Conservation (phyloP, 805 yeast genomes). For the Suhomyces vadensis region DNA sequence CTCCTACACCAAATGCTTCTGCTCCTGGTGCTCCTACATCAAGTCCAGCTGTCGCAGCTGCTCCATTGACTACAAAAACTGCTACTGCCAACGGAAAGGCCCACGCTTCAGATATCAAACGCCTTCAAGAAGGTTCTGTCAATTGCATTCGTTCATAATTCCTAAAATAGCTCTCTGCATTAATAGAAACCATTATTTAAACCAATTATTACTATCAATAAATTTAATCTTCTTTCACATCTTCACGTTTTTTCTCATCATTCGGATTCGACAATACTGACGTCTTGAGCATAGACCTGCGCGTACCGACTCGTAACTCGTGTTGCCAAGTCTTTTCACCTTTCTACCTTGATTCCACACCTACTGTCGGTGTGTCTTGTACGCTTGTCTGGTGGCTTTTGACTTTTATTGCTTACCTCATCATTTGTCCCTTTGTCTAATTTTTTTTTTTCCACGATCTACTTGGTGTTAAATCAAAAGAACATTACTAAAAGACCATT, state of each 20-base stretch:
- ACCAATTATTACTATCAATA: not conserved
- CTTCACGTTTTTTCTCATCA: constrained; percentile 5
- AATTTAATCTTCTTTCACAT: not conserved
- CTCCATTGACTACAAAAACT: constrained; percentile 1
- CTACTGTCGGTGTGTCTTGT: too few relatives aligned
- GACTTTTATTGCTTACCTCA: too few relatives aligned
- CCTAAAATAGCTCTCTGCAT: constrained; percentile 3
- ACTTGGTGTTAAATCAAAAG: too few relatives aligned
- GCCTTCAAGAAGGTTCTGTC: constrained; percentile 70
- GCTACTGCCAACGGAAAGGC: constrained; percentile 3
- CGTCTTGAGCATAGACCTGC: too few relatives aligned
- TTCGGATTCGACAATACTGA: too few relatives aligned
- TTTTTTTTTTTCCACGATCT: too few relatives aligned
- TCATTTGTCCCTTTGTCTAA: too few relatives aligned
- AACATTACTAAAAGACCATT: too few relatives aligned
- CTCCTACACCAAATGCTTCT: constrained; percentile 40
- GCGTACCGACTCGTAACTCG: too few relatives aligned
- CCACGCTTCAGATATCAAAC: constrained; percentile 27
- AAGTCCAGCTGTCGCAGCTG: constrained; percentile 15
- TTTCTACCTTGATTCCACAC: too few relatives aligned
- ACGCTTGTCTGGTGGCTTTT: too few relatives aligned
- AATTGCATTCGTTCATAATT: constrained; percentile 67
- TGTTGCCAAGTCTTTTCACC: too few relatives aligned
- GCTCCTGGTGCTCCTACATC: constrained; percentile 18
- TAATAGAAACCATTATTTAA: constrained; percentile 4